Evolutionary conservation across 306 rosid species (phyloP), one percentile per base, ranked within the genome.

Genomic region (Cucumis cinereus): DNA sequence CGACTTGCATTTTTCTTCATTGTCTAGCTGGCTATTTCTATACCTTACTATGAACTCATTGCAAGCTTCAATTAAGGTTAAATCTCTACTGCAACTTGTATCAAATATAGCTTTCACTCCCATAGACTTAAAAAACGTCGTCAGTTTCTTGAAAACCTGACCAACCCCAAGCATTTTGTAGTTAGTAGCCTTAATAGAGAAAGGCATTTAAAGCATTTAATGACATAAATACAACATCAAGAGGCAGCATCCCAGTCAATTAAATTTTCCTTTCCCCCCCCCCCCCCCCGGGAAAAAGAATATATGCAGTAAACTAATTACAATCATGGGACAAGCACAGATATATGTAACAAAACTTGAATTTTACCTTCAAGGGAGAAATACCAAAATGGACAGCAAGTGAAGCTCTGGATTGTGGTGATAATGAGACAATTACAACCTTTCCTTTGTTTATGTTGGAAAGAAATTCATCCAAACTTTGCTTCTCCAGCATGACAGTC

Each of bases 361-460:
- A 58, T 20, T 56, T 50, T 78, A 94, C 98, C 97, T 89, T 89
- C 58, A 91, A 75, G 30, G 90, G 97, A 56, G 97, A 86, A 77
- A 94, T 81, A 80, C 92, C 97, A 82, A 90, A 94, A 87, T 91
- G 92, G 64, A 77, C 90, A 1, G 97, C 96, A 73, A 94, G 89
- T 8, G 98, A 91, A 70, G 98, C 86, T 87, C 98, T 94, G 59
- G 97, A 94, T 63, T 94, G 98, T 38, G 98, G 98, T 47, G 98
- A 94, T 56, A 91, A 68, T 9, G 97, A 94, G 68, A 94, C 89
- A 81, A 90, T 83, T 36, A 91, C 95, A 50, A 88, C 71, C 81
- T 86, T 91, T 56, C 97, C 91, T 66, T 84, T 81, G 66, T 77
- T 83, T 40, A 91, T 77, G 69, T 86, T 94, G 62, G 87, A 81